Evolutionary conservation across 2,329 filamentous ascomycete genomes (phyloP).

Genomic region (Mycocentrospora acerina): DNA sequence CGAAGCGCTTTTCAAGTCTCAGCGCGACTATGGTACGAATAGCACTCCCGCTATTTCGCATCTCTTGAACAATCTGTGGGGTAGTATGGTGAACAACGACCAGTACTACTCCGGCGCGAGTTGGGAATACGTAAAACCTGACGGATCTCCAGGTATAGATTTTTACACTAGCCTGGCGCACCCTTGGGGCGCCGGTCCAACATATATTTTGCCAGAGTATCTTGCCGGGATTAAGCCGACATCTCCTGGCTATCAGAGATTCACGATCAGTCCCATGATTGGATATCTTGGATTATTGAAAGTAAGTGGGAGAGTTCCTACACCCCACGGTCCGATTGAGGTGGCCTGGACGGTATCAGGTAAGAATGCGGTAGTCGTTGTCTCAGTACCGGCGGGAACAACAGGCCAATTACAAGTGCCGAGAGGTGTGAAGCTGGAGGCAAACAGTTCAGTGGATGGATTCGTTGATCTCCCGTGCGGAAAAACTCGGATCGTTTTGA

Average conservation of each 20-base stretch:
- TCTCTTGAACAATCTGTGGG: slow-evolving; percentile 46
- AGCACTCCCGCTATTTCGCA: slow-evolving; percentile 15
- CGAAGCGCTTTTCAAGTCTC: slow-evolving; percentile 34
- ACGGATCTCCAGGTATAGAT: slow-evolving; percentile 44
- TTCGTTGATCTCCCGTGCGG: background rate
- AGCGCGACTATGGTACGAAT: slow-evolving; percentile 12
- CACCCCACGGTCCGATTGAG: slow-evolving; percentile 1
- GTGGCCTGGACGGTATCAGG: slow-evolving; percentile 1
- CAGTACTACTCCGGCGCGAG: slow-evolving; percentile 43
- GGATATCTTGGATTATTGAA: background rate
- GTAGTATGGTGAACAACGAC: slow-evolving; percentile 44
- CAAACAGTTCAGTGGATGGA: background rate
- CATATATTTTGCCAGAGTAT: slow-evolving; percentile 43
- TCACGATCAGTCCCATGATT: slow-evolving; percentile 1
- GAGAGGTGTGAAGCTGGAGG: background rate
- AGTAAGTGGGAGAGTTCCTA: slow-evolving; percentile 1
- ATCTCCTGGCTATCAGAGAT: slow-evolving; percentile 10
- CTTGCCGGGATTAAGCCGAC: slow-evolving; percentile 13
- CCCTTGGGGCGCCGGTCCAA: slow-evolving; percentile 50
- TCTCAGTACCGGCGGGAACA: slow-evolving; percentile 1
- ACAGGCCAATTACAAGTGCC: slow-evolving; percentile 1
- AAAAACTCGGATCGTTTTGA: too few species aligned
- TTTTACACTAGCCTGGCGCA: slow-evolving; percentile 48
- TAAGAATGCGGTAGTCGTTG: background rate
- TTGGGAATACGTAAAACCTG: slow-evolving; percentile 50